Conservation (phyloP, 176 grass and related monocot genomes). For the Cenchrus purpureus region DNA sequence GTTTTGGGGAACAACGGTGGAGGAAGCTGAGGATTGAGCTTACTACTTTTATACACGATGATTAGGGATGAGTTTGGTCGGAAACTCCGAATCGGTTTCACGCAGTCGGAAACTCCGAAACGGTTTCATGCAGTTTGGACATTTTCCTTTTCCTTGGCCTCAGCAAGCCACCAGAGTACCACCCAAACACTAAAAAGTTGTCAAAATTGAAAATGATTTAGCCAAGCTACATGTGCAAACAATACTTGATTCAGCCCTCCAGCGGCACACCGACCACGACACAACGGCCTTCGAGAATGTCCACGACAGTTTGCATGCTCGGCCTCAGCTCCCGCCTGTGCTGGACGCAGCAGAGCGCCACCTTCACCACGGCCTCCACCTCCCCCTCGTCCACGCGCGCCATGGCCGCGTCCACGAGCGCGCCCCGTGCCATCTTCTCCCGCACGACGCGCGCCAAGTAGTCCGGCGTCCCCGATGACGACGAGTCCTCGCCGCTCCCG, state of each 20-base stretch:
- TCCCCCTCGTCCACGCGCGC: slow-evolving; percentile 29
- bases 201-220: too few relatives aligned
- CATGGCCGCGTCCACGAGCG: slow-evolving; percentile 40
- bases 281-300: slow-evolving; percentile 47
- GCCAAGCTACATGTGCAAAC: too few relatives aligned
- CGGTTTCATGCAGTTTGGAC: too few relatives aligned
- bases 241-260: slow-evolving; percentile 17
- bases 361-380: slow-evolving; percentile 38
- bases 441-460: slow-evolving; percentile 48
- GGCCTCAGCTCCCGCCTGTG: slow-evolving; percentile 45
- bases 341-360: slow-evolving; percentile 59
- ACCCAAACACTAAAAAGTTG: too few relatives aligned
- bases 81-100: too few relatives aligned
- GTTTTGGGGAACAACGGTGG: too few relatives aligned
- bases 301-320: slow-evolving; percentile 42
- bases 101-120: too few relatives aligned
- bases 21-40: too few relatives aligned
- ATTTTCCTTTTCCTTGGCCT: too few relatives aligned
- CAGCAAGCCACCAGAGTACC: too few relatives aligned
- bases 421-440: slow-evolving; percentile 44
- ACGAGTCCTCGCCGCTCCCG: not conserved
- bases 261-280: slow-evolving; percentile 44
- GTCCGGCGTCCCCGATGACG: not conserved
- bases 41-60: too few relatives aligned
- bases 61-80: too few relatives aligned